These are phyloP conservation scores for Toxoplasma gondii DNA, from an alignment of 169 alveolate species.

Conservation along the genomic window DNA sequence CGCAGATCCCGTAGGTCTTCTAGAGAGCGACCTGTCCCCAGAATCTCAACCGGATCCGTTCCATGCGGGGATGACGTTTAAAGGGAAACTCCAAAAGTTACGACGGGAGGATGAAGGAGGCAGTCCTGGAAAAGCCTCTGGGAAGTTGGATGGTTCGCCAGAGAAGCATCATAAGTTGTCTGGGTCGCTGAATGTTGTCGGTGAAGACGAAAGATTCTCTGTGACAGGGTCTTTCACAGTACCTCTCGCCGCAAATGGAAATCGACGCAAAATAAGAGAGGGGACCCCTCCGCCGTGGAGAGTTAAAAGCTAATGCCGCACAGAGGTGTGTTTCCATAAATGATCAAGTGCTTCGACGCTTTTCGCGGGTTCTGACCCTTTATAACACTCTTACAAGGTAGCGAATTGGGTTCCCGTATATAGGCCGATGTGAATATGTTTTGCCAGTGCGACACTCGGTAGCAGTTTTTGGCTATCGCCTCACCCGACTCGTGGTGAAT, in stretches of 20 bases:
- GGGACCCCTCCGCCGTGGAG: constrained; percentile 32
- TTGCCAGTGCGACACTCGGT: too few relatives aligned
- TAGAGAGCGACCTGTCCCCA: not conserved
- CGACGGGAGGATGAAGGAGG: too few relatives aligned
- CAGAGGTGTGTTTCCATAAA: too few relatives aligned
- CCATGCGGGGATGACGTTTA: not conserved
- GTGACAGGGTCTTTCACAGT: not conserved
- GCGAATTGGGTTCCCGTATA: too few relatives aligned
- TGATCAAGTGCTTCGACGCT: too few relatives aligned
- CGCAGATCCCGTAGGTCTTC: not conserved
- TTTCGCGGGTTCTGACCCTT: too few relatives aligned
- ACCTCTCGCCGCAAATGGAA: not conserved
- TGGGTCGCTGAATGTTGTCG: not conserved
- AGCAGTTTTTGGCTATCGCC: too few relatives aligned
- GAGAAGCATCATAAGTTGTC: not conserved
- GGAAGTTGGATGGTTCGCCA: not conserved
- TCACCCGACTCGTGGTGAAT: too few relatives aligned
- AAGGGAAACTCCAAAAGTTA: too few relatives aligned
- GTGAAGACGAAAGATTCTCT: not conserved
- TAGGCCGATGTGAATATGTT: too few relatives aligned
- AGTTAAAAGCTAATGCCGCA: not conserved
- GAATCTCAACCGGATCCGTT: not conserved
- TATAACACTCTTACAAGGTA: too few relatives aligned
- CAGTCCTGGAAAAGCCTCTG: too few relatives aligned
- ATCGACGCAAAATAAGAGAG: not conserved